Percentiles rank a stretch among this genome's conserved stretches.
phyloP scores from a whole-genome alignment of 805 yeast species.

The Henningerozyma blattae region DNA sequence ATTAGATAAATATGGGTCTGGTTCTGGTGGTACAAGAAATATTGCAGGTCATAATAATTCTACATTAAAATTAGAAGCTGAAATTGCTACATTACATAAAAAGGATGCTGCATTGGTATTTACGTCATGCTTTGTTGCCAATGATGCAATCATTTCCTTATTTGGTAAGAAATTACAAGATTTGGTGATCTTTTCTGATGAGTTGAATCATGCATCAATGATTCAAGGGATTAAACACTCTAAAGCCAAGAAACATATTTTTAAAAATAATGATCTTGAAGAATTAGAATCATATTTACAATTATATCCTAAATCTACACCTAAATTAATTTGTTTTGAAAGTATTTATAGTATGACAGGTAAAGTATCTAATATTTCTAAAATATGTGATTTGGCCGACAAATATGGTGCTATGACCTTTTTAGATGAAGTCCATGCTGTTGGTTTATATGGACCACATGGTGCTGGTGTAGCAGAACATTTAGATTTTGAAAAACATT shows the following conservation, averaged over 20 bases:
- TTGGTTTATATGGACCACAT: slow-evolving; percentile 97
- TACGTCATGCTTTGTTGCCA: slow-evolving; percentile 92
- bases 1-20: slow-evolving; percentile 86
- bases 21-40: slow-evolving; percentile 98
- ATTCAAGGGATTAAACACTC: slow-evolving; percentile 91
- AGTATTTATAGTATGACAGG: slow-evolving; percentile 98
- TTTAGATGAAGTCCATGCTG: slow-evolving; percentile 97
- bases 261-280: slow-evolving; percentile 77
- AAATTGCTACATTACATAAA: slow-evolving; percentile 80
- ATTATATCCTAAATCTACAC: slow-evolving; percentile 72
- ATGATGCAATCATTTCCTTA: slow-evolving; percentile 85
- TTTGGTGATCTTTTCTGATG: slow-evolving; percentile 86
- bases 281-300: slow-evolving; percentile 75
- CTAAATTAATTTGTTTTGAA: slow-evolving; percentile 94
- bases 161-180: slow-evolving; percentile 86
- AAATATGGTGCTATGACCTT: slow-evolving; percentile 96
- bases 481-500: slow-evolving; percentile 75
- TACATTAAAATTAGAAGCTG: slow-evolving; percentile 79
- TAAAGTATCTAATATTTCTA: slow-evolving; percentile 85
- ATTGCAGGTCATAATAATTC: slow-evolving; percentile 94
- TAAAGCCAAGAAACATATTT: slow-evolving; percentile 75
- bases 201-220: slow-evolving; percentile 95
- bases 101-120: slow-evolving; percentile 93
- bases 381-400: slow-evolving; percentile 90
- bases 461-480: slow-evolving; percentile 99